Conservation (phyloP, 345 rosid species). For the Sapria himalayana region DNA sequence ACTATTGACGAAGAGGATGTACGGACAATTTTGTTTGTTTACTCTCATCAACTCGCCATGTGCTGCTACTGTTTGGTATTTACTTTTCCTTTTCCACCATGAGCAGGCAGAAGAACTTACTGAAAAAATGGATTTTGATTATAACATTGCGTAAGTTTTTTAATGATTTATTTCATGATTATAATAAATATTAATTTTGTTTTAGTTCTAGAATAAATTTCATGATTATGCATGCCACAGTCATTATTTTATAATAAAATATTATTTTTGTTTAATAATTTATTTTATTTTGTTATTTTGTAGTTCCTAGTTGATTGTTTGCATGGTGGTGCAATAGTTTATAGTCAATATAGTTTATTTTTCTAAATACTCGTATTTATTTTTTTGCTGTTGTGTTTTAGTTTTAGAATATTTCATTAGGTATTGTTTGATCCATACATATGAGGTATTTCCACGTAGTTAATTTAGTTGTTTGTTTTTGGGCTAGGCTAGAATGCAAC, state of each 20-base stretch:
- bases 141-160: conserved; percentile 62
- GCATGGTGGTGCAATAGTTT: too few species aligned
- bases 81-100: conserved; percentile 3
- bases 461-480: too few species aligned
- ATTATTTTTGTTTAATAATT: neutral
- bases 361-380: too few species aligned
- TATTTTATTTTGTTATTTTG: neutral
- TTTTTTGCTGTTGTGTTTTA: too few species aligned
- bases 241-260: neutral
- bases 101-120: conserved; percentile 87
- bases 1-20: neutral
- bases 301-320: too few species aligned
- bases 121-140: conserved; percentile 90
- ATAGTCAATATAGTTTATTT: too few species aligned
- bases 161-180: neutral
- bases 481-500: too few species aligned
- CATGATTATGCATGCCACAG: neutral
- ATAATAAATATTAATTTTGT: neutral
- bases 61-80: conserved; percentile 2
- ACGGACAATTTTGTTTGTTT: too few species aligned
- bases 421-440: too few species aligned
- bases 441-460: too few species aligned
- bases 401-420: too few species aligned
- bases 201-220: neutral
- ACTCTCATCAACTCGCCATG: neutral